Evolutionary conservation across 352 stramenopile species (phyloP).

Genomic region (Thraustochytrium sp.): DNA sequence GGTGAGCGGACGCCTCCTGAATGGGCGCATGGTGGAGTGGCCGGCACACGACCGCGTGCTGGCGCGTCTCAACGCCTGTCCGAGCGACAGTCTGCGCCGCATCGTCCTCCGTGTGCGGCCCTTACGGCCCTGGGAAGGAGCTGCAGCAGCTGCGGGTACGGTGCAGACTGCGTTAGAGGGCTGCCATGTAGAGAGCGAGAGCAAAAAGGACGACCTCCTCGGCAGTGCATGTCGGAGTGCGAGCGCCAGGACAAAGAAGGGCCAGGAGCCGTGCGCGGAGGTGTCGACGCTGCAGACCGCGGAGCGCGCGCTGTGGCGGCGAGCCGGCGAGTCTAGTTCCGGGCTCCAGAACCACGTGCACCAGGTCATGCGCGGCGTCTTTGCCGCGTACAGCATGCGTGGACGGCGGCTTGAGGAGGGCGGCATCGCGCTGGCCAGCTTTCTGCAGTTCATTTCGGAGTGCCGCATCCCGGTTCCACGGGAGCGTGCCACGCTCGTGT

Average conservation of each 20-base stretch:
- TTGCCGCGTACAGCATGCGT: not conserved
- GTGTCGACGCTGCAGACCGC: not conserved
- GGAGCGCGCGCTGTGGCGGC: not conserved
- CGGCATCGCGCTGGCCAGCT: constrained; percentile 14
- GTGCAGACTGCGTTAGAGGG: too few species aligned
- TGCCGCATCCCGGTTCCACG: not conserved
- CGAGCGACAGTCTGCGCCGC: not conserved
- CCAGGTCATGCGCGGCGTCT: not conserved
- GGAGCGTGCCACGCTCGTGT: not conserved
- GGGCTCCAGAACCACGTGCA: not conserved
- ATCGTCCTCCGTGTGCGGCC: not conserved
- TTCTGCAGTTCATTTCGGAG: not conserved
- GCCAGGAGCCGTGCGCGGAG: not conserved
- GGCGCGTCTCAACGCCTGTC: not conserved
- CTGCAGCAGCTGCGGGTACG: not conserved
- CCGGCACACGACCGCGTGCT: not conserved
- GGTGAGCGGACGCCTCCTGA: not conserved
- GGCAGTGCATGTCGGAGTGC: not conserved
- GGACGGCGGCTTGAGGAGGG: not conserved
- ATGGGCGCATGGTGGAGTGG: not conserved
- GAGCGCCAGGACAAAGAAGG: not conserved
- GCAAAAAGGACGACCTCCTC: not conserved
- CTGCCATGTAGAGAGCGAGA: not conserved
- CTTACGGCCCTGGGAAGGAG: not conserved
- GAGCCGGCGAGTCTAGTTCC: too few species aligned